These are phyloP conservation scores for Epichloe festucae DNA, from an alignment of 2,329 filamentous ascomycete species.

Conservation along the genomic window DNA sequence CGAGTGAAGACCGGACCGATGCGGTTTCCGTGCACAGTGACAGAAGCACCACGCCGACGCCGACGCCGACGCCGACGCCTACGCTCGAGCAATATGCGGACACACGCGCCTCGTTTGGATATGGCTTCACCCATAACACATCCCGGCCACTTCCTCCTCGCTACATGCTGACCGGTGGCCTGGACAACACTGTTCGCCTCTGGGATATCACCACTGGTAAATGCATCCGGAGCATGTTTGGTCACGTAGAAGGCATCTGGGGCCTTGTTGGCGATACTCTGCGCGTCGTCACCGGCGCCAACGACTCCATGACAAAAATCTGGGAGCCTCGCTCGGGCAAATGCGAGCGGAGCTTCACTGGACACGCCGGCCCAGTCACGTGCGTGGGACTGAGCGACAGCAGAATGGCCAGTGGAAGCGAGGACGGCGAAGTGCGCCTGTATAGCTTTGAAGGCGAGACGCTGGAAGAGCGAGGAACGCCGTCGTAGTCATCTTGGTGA, in stretches of 20 bases:
- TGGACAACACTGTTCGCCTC: constrained; percentile 82
- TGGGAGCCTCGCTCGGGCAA: constrained; percentile 90
- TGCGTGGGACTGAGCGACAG: constrained; percentile 86
- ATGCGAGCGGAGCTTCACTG: constrained; percentile 84
- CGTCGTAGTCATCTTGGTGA: constrained; percentile 25
- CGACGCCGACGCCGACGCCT: constrained; percentile 13
- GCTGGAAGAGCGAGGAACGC: constrained; percentile 37
- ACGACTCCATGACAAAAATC: constrained; percentile 85
- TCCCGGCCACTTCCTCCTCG: constrained; percentile 63
- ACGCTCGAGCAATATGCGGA: constrained; percentile 24
- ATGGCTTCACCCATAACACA: constrained; percentile 46
- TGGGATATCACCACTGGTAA: constrained; percentile 79
- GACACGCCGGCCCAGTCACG: constrained; percentile 81
- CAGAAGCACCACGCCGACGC: constrained; percentile 29
- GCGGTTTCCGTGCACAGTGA: constrained; percentile 35
- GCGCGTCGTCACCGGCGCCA: constrained; percentile 75
- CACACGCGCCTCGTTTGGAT: constrained; percentile 42
- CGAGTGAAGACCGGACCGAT: constrained; percentile 39
- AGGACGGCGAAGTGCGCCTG: constrained; percentile 82
- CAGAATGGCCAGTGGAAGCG: constrained; percentile 79
- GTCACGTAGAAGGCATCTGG: constrained; percentile 94
- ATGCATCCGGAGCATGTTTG: constrained; percentile 87
- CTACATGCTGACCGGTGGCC: constrained; percentile 85
- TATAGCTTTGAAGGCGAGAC: constrained; percentile 56
- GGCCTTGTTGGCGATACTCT: constrained; percentile 79